A percentile compares a stretch with the other conserved stretches of the same genome.
phyloP scores from a whole-genome alignment of 495 filamentous ascomycete genomes.

The Neohortaea acidophila region DNA sequence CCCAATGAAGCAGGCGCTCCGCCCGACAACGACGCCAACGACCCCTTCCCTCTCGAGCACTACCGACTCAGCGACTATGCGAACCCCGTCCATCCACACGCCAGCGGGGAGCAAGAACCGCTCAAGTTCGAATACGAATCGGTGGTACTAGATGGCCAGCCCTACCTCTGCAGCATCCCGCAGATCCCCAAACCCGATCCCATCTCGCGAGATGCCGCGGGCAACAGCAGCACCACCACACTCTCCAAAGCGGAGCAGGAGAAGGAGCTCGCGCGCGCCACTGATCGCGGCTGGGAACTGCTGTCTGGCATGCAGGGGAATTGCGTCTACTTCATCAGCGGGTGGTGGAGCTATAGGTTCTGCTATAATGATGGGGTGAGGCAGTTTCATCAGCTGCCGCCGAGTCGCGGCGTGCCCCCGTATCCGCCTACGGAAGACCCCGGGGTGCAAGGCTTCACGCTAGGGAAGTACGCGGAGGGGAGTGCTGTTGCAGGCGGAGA shows the following conservation, averaged over 20 bases:
- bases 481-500: slow-evolving; percentile 21
- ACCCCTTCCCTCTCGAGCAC: slow-evolving; percentile 24
- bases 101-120: slow-evolving; percentile 12
- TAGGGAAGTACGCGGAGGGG: slow-evolving; percentile 43
- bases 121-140: slow-evolving; percentile 44
- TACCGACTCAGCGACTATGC: slow-evolving; percentile 15
- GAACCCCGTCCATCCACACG: background rate
- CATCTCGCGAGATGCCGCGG: slow-evolving; percentile 28
- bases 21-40: slow-evolving; percentile 5
- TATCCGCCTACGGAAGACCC: slow-evolving; percentile 63
- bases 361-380: slow-evolving; percentile 79
- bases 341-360: slow-evolving; percentile 96
- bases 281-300: slow-evolving; percentile 76
- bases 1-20: slow-evolving; percentile 1
- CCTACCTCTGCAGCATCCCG: slow-evolving; percentile 77
- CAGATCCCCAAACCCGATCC: slow-evolving; percentile 39
- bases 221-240: slow-evolving; percentile 37
- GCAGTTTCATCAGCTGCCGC: slow-evolving; percentile 79
- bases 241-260: slow-evolving; percentile 50
- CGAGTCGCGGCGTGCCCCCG: slow-evolving; percentile 44
- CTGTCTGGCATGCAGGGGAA: slow-evolving; percentile 69
- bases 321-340: slow-evolving; percentile 80
- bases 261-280: slow-evolving; percentile 71
- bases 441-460: slow-evolving; percentile 58
- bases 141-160: slow-evolving; percentile 51